Evolutionary conservation across 2,329 filamentous ascomycete species (phyloP), one percentile per base, ranked within the genome.

Genomic region (Helicocarpus griseus): DNA sequence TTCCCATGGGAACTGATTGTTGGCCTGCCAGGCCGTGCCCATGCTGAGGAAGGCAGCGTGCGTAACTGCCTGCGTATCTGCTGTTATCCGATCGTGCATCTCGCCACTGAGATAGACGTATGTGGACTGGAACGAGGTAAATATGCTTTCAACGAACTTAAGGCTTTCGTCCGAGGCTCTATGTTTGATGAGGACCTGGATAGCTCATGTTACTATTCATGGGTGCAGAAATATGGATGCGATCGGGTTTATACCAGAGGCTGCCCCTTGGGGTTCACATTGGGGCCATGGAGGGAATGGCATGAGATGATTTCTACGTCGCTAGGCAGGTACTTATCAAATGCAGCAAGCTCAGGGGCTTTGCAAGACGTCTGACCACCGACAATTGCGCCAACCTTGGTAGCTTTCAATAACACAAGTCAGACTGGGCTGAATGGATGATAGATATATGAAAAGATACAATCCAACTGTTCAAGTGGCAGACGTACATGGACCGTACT

Each of bases 351-450:
- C 69, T 98, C 93, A 19, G 93, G 93, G 46, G 89, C 89, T 72
- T 98, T 98, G 78, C 93, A 98, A 0, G 93, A 97, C 0, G 93
- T 98, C 69, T 98, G 93, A 7, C 93, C 93, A 54, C 93, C 94
- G 21, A 98, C 93, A 56, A 98, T 94, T 58, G 93, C 93, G 57
- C 87, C 86, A 64, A 93, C 79, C 68, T 96, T 97, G 53, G 93
- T 98, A 58, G 93, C 90, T 95, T 65, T 49, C 35, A 49, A 24
- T 48, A 24, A n/a, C 31, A 44, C 31, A 44, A 48, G 53, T 54
- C 53, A 58, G 55, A 57, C 24, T 33, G 11, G 43, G 40, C 21
- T n/a, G 43, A 22, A 38, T 41, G 3, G 13, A 33, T 8, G 26
- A 21, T n/a, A n/a, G 22, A 26, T n/a, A 40, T 17, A 26, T 39